Conservation (phyloP, 129 eudicot species). For the Artemisia argyi region DNA sequence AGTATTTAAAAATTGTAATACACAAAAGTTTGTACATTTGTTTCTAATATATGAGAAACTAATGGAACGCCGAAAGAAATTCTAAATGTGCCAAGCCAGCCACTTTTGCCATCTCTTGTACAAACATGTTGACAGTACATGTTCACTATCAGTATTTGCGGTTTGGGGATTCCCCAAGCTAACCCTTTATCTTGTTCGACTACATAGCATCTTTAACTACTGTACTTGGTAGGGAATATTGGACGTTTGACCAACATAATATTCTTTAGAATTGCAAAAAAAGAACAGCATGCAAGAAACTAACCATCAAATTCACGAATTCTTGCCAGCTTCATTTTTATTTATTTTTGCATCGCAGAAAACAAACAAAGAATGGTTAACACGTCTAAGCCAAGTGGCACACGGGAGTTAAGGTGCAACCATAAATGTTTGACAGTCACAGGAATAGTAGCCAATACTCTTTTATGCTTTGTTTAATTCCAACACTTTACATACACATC, state of each 20-base stretch:
- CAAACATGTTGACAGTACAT: neutral
- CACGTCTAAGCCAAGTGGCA: neutral
- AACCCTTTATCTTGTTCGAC: slow-evolving; percentile 1
- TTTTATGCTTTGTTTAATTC: slow-evolving; percentile 1
- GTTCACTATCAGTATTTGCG: neutral
- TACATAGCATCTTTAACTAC: neutral
- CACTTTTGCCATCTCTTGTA: neutral
- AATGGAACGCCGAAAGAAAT: neutral
- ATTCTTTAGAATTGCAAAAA: slow-evolving; percentile 1
- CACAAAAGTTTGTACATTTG: neutral
- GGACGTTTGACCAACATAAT: neutral
- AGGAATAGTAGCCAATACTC: neutral
- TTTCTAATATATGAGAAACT: neutral
- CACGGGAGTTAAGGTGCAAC: neutral
- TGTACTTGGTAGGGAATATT: slow-evolving; percentile 1
- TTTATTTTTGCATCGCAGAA: neutral
- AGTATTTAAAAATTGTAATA: neutral
- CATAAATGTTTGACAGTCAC: neutral
- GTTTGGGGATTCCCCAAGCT: neutral
- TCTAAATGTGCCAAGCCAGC: neutral
- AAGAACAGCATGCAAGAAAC: neutral
- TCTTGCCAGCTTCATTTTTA: neutral
- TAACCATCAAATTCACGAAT: neutral
- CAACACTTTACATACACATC: slow-evolving; percentile 2
- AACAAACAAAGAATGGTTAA: neutral